Evolutionary conservation across 139 green algal species (phyloP), one percentile per base, ranked within the genome.

Genomic region (Raphidocelis subcapitata): DNA sequence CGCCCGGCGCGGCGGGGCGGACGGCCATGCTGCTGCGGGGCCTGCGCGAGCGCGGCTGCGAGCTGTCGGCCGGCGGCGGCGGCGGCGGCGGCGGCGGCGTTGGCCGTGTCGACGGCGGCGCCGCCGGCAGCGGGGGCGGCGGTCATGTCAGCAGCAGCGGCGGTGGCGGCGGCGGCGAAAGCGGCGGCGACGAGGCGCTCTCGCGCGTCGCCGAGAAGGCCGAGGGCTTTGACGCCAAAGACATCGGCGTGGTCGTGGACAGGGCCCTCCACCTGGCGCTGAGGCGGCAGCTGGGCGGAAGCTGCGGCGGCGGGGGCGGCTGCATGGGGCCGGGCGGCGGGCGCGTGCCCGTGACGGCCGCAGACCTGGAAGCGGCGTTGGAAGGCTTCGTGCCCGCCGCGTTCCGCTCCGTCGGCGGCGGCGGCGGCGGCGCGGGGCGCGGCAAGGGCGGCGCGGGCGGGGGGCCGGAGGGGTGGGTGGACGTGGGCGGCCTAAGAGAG

Each of bases 401-500:
- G 18, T 78, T 81, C 36, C 88, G 84, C 84, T 82, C 76, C n/a
- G 77, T 79, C 3, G 82, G 75, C 15, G 52, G 51, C 24, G 23
- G 37, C 21, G 55, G 60, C 4, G 32, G 51, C 41, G 41, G 41
- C 41, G 41, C 41, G 29, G 73, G 74, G 4, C 76, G 72, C 26
- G 55, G 32, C 24, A 23, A 54, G 60, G 44, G 51, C 12, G 33
- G 35, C 14, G n/a, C n/a, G n/a, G 44, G 49, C 8, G 64, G 29
- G 1, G 72, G 59, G 2, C 31, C 80, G 41, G 24, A 67, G 36
- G 92, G 92, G 14, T 97, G 92, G 91, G 70, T 85, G 64, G 87
- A 94, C 72, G 89, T 98, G 36, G 93, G 94, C 1, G 95, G 95
- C 18, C 77, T 98, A 83, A 49, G 51, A 16, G 91, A 94, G 28